Percentiles rank a stretch among this genome's conserved stretches.
Conservation (phyloP, 2,329 filamentous ascomycete species). For the Aspergillus sp. region DNA sequence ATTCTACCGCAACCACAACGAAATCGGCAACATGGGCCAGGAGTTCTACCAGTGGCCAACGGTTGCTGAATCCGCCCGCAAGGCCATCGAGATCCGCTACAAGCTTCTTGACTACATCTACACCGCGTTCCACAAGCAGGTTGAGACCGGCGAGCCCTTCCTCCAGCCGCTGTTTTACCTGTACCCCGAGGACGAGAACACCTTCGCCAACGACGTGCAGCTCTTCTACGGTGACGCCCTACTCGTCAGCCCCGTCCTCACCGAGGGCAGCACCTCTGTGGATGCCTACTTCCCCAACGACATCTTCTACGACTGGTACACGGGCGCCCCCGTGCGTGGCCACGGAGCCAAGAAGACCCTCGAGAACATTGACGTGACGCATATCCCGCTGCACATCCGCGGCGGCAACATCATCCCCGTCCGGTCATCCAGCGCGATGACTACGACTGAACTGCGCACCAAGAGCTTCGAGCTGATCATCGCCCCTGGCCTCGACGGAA, state of each 20-base stretch:
- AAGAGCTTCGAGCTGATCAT: slow-evolving; percentile 71
- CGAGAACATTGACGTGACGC: slow-evolving; percentile 47
- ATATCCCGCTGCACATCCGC: slow-evolving; percentile 63
- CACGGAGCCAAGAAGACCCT: slow-evolving; percentile 46
- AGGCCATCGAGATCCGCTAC: slow-evolving; percentile 72
- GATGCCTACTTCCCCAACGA: slow-evolving; percentile 58
- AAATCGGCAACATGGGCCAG: slow-evolving; percentile 54
- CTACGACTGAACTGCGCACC: slow-evolving; percentile 58
- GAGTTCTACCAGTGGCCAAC: slow-evolving; percentile 71
- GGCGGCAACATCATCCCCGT: slow-evolving; percentile 62
- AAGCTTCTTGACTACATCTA: slow-evolving; percentile 77
- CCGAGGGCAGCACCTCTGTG: slow-evolving; percentile 53
- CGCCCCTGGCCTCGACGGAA: slow-evolving; percentile 61
- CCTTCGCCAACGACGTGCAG: slow-evolving; percentile 53
- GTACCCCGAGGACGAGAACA: slow-evolving; percentile 60
- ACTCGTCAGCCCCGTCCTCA: slow-evolving; percentile 57
- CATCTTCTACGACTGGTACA: slow-evolving; percentile 62
- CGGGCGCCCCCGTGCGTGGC: slow-evolving; percentile 47
- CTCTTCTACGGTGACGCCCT: slow-evolving; percentile 61
- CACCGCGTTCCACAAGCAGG: slow-evolving; percentile 65
- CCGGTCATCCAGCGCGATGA: slow-evolving; percentile 55
- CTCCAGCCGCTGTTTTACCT: slow-evolving; percentile 71
- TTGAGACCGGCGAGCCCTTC: slow-evolving; percentile 61
- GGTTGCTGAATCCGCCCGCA: slow-evolving; percentile 63
- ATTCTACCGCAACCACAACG: slow-evolving; percentile 75